Conservation (phyloP, 192 early-diverging fungal genomes). For the Entomortierella beljakovae region DNA sequence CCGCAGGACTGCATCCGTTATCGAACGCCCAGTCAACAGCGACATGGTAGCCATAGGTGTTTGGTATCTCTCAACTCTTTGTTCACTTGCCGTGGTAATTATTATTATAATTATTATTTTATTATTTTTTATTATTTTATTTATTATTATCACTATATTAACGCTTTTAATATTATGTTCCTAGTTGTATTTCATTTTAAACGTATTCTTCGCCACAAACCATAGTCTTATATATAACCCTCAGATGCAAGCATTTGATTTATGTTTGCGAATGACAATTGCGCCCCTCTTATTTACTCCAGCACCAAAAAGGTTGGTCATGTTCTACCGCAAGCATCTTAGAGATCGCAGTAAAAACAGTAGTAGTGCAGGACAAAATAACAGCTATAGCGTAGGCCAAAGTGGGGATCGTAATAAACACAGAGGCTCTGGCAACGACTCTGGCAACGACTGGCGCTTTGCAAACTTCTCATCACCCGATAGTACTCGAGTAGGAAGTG, state of each 20-base stretch:
- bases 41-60: constrained; percentile 47
- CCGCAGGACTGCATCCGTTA: constrained; percentile 1
- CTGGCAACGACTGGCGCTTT: background rate
- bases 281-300: constrained; percentile 37
- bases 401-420: background rate
- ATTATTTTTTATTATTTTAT: no score
- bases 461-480: background rate
- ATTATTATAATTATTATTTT: background rate
- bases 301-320: constrained; percentile 21
- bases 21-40: constrained; percentile 25
- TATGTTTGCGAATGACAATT: constrained; percentile 29
- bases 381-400: background rate
- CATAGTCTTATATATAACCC: constrained; percentile 9
- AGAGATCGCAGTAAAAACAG: constrained; percentile 12
- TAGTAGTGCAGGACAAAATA: constrained; percentile 16
- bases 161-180: no score
- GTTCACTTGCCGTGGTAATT: constrained; percentile 26
- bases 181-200: constrained; percentile 17
- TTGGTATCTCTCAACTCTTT: constrained; percentile 34
- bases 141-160: background rate
- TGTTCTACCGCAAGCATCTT: constrained; percentile 32
- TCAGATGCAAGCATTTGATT: constrained; percentile 33
- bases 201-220: background rate
- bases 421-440: background rate
- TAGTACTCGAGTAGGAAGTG: background rate